Evolutionary conservation across 2,329 filamentous ascomycete genomes (phyloP), one percentile per base, ranked within the genome.

Genomic region (Rugonectria rugulosa): DNA sequence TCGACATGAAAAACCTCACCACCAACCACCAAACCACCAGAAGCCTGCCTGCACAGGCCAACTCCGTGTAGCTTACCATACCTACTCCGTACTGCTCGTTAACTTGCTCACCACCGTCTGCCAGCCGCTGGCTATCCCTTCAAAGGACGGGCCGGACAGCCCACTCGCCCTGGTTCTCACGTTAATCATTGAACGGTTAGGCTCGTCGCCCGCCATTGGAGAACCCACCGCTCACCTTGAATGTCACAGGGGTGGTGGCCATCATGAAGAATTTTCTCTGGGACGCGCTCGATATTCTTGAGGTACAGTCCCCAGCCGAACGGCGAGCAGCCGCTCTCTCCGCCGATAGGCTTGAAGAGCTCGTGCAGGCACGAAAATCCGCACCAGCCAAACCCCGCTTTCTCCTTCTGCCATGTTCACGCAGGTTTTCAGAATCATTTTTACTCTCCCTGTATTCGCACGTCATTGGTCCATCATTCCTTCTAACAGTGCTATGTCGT

Each of bases 131-230:
- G n/a, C n/a, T 48, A 49, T 54, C 36, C 46, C 46, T 56, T 40
- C 46, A 41, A 56, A 41, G 47, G 52, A 55, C 53, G 47, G 47
- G 34, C 53, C 53, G 47, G 52, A 55, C 53, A 52, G 47, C 40
- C 53, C 53, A 56, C 47, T 42, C 37, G 42, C 23, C 41, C 53
- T 40, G 42, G 48, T 32, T 29, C 42, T 56, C 53, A 36, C 53
- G 42, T 52, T 56, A 47, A 38, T 53, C 34, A 23, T 53, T 32
- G n/a, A 45, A 26, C 42, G n/a, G 41, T 19, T 45, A 42, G 24
- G 36, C 29, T n/a, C n/a, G n/a, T n/a, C 40, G 44, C 23, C 31
- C 44, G 38, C 36, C 38, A 34, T 36, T 11, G 21, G 24, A 19
- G 24, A 42, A 48, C 21, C 43, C 40, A 19, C 40, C 15, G 29